phyloP scores from a whole-genome alignment of 208 protist species.

The Leishmania martiniquensis region DNA sequence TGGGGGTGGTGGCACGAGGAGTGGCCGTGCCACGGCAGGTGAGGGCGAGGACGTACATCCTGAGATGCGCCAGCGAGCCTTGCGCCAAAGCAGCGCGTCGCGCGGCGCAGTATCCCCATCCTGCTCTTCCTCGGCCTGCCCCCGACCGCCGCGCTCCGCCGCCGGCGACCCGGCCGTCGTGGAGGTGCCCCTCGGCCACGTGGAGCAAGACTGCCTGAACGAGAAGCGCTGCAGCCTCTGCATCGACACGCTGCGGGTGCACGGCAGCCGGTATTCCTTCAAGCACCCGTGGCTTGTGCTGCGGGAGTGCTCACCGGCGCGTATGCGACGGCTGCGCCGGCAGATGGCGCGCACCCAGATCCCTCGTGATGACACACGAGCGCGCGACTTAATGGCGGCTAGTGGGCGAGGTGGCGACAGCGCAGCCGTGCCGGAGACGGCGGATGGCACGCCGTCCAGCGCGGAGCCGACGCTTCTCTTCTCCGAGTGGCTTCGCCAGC shows the following conservation, averaged over 20 bases:
- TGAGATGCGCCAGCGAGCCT: neutral
- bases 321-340: conserved; percentile 10
- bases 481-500: conserved; percentile 54
- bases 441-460: neutral
- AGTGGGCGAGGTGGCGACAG: neutral
- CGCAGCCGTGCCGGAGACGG: neutral
- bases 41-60: neutral
- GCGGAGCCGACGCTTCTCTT: conserved; percentile 30
- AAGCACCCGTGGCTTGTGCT: conserved; percentile 58
- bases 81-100: neutral
- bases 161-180: conserved; percentile 4
- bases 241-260: conserved; percentile 60
- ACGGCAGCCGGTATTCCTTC: conserved; percentile 43
- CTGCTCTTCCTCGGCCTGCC: neutral
- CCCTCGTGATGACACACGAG: neutral
- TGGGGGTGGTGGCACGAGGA: neutral
- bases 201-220: conserved; percentile 50
- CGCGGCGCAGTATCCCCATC: neutral
- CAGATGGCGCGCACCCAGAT: neutral
- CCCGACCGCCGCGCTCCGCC: neutral
- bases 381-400: neutral
- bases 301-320: conserved; percentile 17
- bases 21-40: neutral
- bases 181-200: conserved; percentile 56
- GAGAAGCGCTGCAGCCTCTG: conserved; percentile 57